phyloP scores from a whole-genome alignment of 2,329 filamentous ascomycete species.

The Nemania sp. region DNA sequence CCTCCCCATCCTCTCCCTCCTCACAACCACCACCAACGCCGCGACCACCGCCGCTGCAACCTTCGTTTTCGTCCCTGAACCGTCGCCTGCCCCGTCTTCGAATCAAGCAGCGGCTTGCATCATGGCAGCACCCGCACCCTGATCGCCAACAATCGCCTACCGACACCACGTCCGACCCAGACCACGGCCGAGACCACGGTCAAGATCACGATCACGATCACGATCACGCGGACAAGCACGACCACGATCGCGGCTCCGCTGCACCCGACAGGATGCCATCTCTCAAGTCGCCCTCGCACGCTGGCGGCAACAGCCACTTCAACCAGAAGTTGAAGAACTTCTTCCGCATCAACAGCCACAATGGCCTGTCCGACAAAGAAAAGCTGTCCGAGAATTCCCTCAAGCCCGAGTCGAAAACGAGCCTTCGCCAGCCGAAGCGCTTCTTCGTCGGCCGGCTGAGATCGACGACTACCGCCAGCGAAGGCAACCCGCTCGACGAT shows the following conservation, averaged over 20 bases:
- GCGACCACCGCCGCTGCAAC: slow-evolving; percentile 21
- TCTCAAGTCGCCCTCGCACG: slow-evolving; percentile 56
- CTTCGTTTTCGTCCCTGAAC: slow-evolving; percentile 15
- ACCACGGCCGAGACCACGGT: not conserved
- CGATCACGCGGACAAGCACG: not conserved
- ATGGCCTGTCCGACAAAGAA: slow-evolving; percentile 44
- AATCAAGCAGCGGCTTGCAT: slow-evolving; percentile 40
- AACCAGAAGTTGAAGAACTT: slow-evolving; percentile 72
- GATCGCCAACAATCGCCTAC: slow-evolving; percentile 20
- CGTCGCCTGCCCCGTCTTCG: slow-evolving; percentile 34
- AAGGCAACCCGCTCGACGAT: slow-evolving; percentile 89
- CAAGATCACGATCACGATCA: not conserved
- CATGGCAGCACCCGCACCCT: slow-evolving; percentile 41
- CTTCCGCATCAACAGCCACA: slow-evolving; percentile 66
- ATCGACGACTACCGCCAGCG: slow-evolving; percentile 87
- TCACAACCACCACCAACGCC: slow-evolving; percentile 25
- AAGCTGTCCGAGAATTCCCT: slow-evolving; percentile 37
- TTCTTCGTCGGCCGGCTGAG: slow-evolving; percentile 86
- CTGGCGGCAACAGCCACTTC: slow-evolving; percentile 59
- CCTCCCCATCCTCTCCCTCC: slow-evolving; percentile 28
- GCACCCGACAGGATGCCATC: slow-evolving; percentile 47
- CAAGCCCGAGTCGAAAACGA: slow-evolving; percentile 65
- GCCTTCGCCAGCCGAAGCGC: slow-evolving; percentile 84
- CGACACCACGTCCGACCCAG: slow-evolving; percentile 1
- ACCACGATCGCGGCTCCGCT: not conserved